phyloP scores from a whole-genome alignment of 2,329 filamentous ascomycete species.

The Beauveria rudraprayagi region DNA sequence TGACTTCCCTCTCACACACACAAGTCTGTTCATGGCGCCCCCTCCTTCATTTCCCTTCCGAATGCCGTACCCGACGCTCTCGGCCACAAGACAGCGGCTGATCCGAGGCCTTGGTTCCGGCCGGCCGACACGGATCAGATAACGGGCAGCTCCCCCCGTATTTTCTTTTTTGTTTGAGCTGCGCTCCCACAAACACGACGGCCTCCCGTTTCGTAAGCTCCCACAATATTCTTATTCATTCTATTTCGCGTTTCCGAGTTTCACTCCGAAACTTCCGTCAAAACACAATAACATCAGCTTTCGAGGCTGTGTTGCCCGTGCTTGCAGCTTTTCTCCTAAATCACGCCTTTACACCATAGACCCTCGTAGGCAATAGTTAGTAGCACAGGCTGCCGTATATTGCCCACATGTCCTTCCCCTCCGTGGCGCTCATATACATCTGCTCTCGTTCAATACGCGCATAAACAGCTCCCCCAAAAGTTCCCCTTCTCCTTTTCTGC shows the following conservation, averaged over 20 bases:
- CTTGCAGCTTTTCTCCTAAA: background rate
- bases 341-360: background rate
- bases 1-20: too few species aligned
- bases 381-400: background rate
- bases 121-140: slow-evolving; percentile 11
- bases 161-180: background rate
- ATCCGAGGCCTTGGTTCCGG: background rate
- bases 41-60: background rate
- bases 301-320: too few species aligned
- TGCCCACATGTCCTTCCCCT: background rate
- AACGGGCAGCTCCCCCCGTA: background rate
- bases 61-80: background rate
- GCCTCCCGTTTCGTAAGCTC: background rate
- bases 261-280: too few species aligned
- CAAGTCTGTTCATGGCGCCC: background rate
- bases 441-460: background rate
- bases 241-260: too few species aligned
- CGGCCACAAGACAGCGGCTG: background rate
- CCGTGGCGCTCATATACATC: background rate
- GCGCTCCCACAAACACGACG: background rate
- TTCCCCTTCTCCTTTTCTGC: background rate
- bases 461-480: background rate
- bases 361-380: background rate
- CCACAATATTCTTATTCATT: background rate
- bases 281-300: too few species aligned